Evolutionary conservation across 176 grass and related monocot species (phyloP), one percentile per base, ranked within the genome.

Genomic region (Neostapfia colusana): DNA sequence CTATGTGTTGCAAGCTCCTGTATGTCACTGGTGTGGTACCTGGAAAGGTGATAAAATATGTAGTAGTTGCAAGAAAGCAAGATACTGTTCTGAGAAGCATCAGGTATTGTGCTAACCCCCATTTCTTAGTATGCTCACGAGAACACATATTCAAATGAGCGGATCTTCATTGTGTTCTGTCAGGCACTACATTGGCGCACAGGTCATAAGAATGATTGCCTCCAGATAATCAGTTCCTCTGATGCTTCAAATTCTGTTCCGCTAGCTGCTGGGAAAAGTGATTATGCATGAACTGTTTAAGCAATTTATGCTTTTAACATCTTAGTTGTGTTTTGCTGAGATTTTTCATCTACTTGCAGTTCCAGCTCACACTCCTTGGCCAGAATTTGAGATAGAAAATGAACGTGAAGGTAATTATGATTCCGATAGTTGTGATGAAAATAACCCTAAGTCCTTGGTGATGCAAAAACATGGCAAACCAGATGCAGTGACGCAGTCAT

Each of bases 21-120:
- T 98, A 20, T 98, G 95, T 67, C 90, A 75, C 69, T 98, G 95
- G 95, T 94, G 95, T 79, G 91, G 86, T 73, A 98, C 91, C 54
- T 98, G 95, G 95, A 94, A 92, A 92, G 95, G 89, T 1, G 87
- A 92, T 55, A 98, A 98, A 83, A 53, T 82, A 24, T 98, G 91
- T 85, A 21, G 87, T 77, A 70, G 79, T 69, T 98, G 95, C 83
- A 98, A 82, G 73, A 87, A 71, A 82, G 78, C 89, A 73, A 62
- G 76, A 34, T 98, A 98, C 69, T 98, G 95, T 84, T 93, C 88
- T 70, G 84, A 92, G 82, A 92, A 92, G 55, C 95, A 98, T 88
- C 91, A 98, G 91, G 95, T 94, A 85, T 63, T 43, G 34, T 35
- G 51, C 23, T 67, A 42, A 26, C 12, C 1, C 21, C 36, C 11